Evolutionary conservation across 306 rosid species (phyloP).

Genomic region (Pyrus communis): DNA sequence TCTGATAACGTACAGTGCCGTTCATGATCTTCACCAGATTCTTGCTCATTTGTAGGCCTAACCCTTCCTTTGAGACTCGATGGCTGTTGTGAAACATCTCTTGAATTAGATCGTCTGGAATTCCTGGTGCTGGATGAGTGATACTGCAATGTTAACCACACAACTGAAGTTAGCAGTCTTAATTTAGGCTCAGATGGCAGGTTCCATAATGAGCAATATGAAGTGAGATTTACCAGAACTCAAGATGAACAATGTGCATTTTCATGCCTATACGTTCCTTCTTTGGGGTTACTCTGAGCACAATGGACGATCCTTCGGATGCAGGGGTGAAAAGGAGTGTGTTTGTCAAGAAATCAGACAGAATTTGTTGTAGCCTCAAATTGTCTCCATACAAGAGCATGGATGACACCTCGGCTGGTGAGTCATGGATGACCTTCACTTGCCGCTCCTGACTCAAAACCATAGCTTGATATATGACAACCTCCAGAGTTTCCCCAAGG

Average conservation of each 20-base stretch:
- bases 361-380: slow-evolving; percentile 33
- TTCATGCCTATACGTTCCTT: slow-evolving; percentile 30
- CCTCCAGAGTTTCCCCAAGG: slow-evolving; percentile 31
- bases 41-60: slow-evolving; percentile 28
- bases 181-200: not conserved
- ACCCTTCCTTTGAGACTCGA: slow-evolving; percentile 29
- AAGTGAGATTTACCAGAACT: slow-evolving; percentile 21
- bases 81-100: slow-evolving; percentile 30
- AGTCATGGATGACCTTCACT: slow-evolving; percentile 25
- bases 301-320: slow-evolving; percentile 17
- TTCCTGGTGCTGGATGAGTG: slow-evolving; percentile 32
- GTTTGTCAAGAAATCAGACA: slow-evolving; percentile 29
- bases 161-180: not conserved
- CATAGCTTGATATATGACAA: slow-evolving; percentile 25
- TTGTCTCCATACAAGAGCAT: slow-evolving; percentile 37
- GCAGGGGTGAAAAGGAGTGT: slow-evolving; percentile 26
- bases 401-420: slow-evolving; percentile 26
- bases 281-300: slow-evolving; percentile 15
- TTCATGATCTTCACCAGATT: slow-evolving; percentile 42
- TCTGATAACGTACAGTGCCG: slow-evolving; percentile 35
- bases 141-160: slow-evolving; percentile 20
- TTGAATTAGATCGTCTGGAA: slow-evolving; percentile 27
- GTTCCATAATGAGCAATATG: not conserved
- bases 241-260: slow-evolving; percentile 34
- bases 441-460: slow-evolving; percentile 27